These are phyloP conservation scores for Silene vulgaris DNA, from an alignment of 179 eudicot species.

Conservation along the genomic window DNA sequence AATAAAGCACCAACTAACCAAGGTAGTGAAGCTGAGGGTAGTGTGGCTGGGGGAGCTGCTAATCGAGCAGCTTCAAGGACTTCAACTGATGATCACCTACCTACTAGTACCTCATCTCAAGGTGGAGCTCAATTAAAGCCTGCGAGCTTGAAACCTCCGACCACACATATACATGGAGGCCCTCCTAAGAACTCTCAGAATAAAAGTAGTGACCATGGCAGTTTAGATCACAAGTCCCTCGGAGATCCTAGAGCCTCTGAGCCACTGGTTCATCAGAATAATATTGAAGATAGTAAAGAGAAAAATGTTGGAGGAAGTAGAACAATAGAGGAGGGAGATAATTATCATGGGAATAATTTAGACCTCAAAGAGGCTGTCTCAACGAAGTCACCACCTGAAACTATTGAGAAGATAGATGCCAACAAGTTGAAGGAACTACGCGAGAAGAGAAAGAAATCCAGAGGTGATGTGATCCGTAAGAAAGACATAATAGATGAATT, in stretches of 20 bases:
- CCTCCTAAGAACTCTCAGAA: slow-evolving; percentile 41
- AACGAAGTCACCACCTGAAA: slow-evolving; percentile 62
- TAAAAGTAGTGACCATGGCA: slow-evolving; percentile 46
- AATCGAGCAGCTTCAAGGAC: slow-evolving; percentile 43
- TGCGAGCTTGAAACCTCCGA: not conserved
- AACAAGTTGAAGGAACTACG: slow-evolving; percentile 68
- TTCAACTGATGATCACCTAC: slow-evolving; percentile 50
- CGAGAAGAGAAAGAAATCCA: slow-evolving; percentile 68
- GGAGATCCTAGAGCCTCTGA: slow-evolving; percentile 36
- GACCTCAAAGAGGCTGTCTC: slow-evolving; percentile 38
- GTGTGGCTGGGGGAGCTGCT: slow-evolving; percentile 46
- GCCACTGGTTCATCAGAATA: slow-evolving; percentile 28
- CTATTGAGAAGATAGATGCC: slow-evolving; percentile 55
- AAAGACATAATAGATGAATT: slow-evolving; percentile 63
- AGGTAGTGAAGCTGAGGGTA: slow-evolving; percentile 75
- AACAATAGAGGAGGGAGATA: slow-evolving; percentile 44
- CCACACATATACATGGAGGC: slow-evolving; percentile 36
- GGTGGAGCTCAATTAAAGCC: slow-evolving; percentile 23
- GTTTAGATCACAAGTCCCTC: slow-evolving; percentile 41
- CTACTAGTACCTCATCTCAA: slow-evolving; percentile 39
- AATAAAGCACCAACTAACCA: slow-evolving; percentile 59
- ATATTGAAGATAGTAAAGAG: slow-evolving; percentile 28
- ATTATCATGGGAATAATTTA: slow-evolving; percentile 29
- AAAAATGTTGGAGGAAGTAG: slow-evolving; percentile 32
- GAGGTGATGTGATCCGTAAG: slow-evolving; percentile 48